Evolutionary conservation across 1,139 yeast species (phyloP), one percentile per base, ranked within the genome.

Genomic region (Geotrichum aggregatum): DNA sequence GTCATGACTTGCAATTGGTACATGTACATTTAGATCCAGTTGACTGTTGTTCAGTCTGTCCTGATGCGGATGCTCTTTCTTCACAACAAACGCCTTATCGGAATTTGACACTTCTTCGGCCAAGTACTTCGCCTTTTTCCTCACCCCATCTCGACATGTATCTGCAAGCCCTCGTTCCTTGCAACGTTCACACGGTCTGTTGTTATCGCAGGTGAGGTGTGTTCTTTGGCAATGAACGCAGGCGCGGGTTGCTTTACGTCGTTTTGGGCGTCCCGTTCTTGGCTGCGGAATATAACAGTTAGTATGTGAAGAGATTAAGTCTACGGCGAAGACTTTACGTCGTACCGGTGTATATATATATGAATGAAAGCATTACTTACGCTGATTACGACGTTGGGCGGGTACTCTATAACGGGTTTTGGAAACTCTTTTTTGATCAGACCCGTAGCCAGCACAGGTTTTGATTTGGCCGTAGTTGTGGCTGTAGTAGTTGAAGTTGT

Each of bases 101-200:
- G n/a, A n/a, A n/a, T n/a, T n/a, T n/a, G n/a, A n/a, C n/a, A n/a
- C n/a, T n/a, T n/a, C n/a, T n/a, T 67, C 73, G 19, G 61, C 75
- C 50, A 91, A 69, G 61, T 91, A 91, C 65, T 91, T 91, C 66
- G 88, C 87, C 60, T 80, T 75, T 70, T 91, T 91, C 48, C 98
- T 72, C 1, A 94, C 94, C 3, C 96, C 96, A 71, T 91, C 97
- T 47, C 82, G 80, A 70, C 98, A 91, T 0, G 87, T 75, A n/a
- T 71, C 76, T 2, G 76, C 80, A 28, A 88, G 71, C 0, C 92
- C 92, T 60, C 89, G 74, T 44, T 75, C 76, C 6, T 84, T 67
- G 68, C 98, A 92, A 49, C 96, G 70, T 52, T 76, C 76, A 63
- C 98, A 92, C 0, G 98, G 98, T 48, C 98, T 69, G 51, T 61